These are phyloP conservation scores for Aspergillus sp. DNA, from an alignment of 2,329 filamentous ascomycete genomes.

Conservation along the genomic window DNA sequence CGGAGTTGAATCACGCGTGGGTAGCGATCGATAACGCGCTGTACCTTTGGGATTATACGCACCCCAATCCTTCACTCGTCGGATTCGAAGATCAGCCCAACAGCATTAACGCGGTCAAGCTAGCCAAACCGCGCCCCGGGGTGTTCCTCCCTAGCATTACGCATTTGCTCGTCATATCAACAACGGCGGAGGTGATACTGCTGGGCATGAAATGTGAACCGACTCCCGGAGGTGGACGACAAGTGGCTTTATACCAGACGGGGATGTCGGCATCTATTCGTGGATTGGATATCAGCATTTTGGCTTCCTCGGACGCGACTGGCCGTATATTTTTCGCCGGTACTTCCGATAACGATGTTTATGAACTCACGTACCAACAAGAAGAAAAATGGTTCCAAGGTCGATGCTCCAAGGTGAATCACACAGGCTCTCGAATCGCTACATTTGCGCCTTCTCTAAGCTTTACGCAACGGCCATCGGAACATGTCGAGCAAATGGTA, in stretches of 20 bases:
- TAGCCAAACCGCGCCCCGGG: conserved; percentile 78
- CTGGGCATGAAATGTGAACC: conserved; percentile 75
- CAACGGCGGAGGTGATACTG: conserved; percentile 77
- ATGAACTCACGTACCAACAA: conserved; percentile 94
- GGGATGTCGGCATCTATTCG: conserved; percentile 77
- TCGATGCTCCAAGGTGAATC: conserved; percentile 83
- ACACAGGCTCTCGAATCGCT: conserved; percentile 72
- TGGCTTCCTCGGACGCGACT: conserved; percentile 72
- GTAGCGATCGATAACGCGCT: conserved; percentile 92
- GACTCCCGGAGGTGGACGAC: conserved; percentile 65
- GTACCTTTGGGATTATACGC: conserved; percentile 97
- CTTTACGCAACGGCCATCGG: conserved; percentile 48
- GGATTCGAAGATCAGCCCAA: conserved; percentile 88
- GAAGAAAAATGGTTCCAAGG: conserved; percentile 96
- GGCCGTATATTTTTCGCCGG: conserved; percentile 95
- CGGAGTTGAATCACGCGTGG: conserved; percentile 93
- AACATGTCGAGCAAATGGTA: conserved; percentile 74
- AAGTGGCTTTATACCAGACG: conserved; percentile 81
- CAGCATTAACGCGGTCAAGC: conserved; percentile 85
- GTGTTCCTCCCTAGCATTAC: conserved; percentile 87
- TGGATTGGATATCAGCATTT: conserved; percentile 72
- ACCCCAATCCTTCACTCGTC: conserved; percentile 85
- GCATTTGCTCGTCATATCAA: conserved; percentile 86
- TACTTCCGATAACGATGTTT: conserved; percentile 77
- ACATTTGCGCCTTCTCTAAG: conserved; percentile 50